Evolutionary conservation across 2,329 filamentous ascomycete genomes (phyloP), one percentile per base, ranked within the genome.

Genomic region (Fusarium decemcellulare): DNA sequence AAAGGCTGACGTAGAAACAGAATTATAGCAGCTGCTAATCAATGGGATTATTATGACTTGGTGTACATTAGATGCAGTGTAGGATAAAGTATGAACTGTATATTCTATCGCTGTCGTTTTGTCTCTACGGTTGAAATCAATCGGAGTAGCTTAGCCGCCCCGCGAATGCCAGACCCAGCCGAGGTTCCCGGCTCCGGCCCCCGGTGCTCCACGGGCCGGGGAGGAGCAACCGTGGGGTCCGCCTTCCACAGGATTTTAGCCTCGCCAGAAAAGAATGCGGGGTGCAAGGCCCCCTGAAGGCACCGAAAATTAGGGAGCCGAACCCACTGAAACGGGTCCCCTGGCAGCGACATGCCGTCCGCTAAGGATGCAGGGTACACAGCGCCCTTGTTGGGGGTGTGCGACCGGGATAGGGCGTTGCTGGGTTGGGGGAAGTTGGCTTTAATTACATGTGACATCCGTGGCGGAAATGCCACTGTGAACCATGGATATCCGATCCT

Each of bases 241-340:
- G 37, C 10, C 9, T 23, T 23, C 46, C 15, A 14, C 9, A 36
- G 12, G 12, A 4, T 29, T 30, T 47, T 23, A 27, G 23, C 6
- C 12, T 18, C n/a, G 12, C 23, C 27, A 44, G 34, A 36, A 34
- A 46, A 36, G 12, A 62, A 53, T 62, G 54, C 54, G 59, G 59
- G 59, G 59, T 39, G 7, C 18, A 14, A 23, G 23, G 23, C 44
- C 50, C 52, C 52, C 39, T 55, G 52, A 44, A 44, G 39, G 6
- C 37, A 30, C 37, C 23, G 51, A 32, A 32, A 48, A 37, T 30
- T 37, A 40, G 37, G 58, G 37, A 39, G 32, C 29, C 34, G 23
- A 32, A 16, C 15, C 42, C 54, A 39, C 55, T 34, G 48, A 54
- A 48, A 43, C 15, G 10, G 32, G 16, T 18, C 27, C 47, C 39